Evolutionary conservation across 371 early-diverging fungal species (phyloP), one percentile per base, ranked within the genome.

Genomic region (Mortierella sp.): DNA sequence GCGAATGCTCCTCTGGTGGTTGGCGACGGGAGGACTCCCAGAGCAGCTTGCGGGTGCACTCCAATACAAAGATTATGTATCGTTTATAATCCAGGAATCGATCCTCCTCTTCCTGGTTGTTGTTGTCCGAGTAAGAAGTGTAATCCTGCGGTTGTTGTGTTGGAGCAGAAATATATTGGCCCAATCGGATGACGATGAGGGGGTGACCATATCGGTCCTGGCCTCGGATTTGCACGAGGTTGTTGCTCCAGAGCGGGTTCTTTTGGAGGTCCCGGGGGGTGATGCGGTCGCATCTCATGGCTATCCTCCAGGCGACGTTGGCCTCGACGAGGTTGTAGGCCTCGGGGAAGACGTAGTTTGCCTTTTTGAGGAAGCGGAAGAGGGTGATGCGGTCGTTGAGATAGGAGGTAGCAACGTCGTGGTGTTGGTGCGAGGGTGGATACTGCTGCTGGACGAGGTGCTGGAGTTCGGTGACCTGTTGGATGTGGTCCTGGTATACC

Each of bases 351-450:
- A 61, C 64, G 37, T 74, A 81, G 66, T 81, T 77, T 53, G 82
- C 82, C 68, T 81, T 81, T 58, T 81, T 81, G 50, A 81, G 82
- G 71, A 81, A 81, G 58, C 82, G 82, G 19, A 81, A 81, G 68
- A 81, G 77, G 64, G 82, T 81, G 63, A 81, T 81, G 50, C 82
- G 82, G 50, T 81, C 82, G 68, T 81, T 74, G 68, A 81, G 74
- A 40, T 77, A 81, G 52, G 50, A 58, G 41, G 82, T 74, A 31
- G 74, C 82, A 40, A 71, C 29, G 31, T 77, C 68, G 50, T 81
- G 77, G 29, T 71, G 66, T 31, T 74, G 77, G 50, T 81, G 77
- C 1, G 70, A 47, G 14, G 43, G 68, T 1, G 82, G 82, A 41
- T 77, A 81, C 43, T 74, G 82, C 16, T 81, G 82, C 43, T 77